Conservation (phyloP, 1,284 basidiomycete species). For the Microstroma glucosiphilum region DNA sequence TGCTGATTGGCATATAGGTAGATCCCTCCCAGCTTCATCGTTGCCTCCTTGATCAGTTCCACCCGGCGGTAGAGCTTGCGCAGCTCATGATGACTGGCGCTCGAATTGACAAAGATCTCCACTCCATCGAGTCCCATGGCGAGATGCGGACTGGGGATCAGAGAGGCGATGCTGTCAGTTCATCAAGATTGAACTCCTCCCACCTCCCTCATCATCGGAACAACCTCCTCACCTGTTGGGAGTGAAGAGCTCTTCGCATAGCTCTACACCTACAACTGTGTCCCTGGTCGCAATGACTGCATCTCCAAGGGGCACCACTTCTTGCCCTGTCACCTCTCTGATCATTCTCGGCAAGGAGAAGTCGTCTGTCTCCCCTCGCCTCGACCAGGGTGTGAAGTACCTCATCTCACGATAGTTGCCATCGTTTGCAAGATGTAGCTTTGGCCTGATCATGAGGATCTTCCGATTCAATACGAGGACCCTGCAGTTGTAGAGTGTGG, state of each 20-base stretch:
- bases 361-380: slow-evolving; percentile 77
- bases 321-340: slow-evolving; percentile 79
- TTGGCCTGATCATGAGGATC: slow-evolving; percentile 88
- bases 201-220: background rate
- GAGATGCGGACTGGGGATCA: slow-evolving; percentile 72
- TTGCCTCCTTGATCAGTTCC: slow-evolving; percentile 94
- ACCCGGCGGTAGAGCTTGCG: slow-evolving; percentile 85
- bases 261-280: slow-evolving; percentile 89
- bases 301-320: slow-evolving; percentile 90
- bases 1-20: slow-evolving; percentile 98
- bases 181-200: background rate
- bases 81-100: slow-evolving; percentile 93
- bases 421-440: slow-evolving; percentile 99
- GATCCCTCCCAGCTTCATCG: slow-evolving; percentile 87
- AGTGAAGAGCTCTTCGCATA: slow-evolving; percentile 96
- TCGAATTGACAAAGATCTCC: slow-evolving; percentile 97
- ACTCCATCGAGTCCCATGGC: slow-evolving; percentile 94
- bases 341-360: slow-evolving; percentile 84
- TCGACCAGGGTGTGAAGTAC: slow-evolving; percentile 93
- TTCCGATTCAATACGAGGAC: slow-evolving; percentile 77
- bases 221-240: slow-evolving; percentile 66
- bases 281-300: slow-evolving; percentile 87
- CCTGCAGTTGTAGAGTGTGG: slow-evolving; percentile 93
- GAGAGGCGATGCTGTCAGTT: slow-evolving; percentile 10
- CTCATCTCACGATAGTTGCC: slow-evolving; percentile 95